These are phyloP conservation scores for Bimuria novae-zelandiae DNA, from an alignment of 2,329 filamentous ascomycete genomes.

Conservation along the genomic window DNA sequence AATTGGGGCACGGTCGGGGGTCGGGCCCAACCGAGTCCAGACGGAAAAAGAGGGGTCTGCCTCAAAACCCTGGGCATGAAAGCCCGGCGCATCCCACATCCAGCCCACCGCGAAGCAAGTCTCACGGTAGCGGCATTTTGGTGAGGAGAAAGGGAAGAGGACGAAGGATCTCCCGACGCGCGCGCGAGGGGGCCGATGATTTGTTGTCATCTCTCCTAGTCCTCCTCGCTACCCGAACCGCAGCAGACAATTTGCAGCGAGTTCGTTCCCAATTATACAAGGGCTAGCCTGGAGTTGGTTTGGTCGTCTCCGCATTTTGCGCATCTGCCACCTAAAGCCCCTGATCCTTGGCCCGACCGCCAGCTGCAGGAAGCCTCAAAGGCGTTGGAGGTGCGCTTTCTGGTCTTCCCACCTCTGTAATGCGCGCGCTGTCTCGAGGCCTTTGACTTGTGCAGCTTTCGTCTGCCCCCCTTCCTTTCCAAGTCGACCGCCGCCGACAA, in stretches of 20 bases:
- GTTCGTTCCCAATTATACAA: slow-evolving; percentile 45
- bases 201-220: slow-evolving; percentile 36
- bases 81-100: slow-evolving; percentile 19
- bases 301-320: slow-evolving; percentile 49
- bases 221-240: slow-evolving; percentile 40
- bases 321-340: slow-evolving; percentile 46
- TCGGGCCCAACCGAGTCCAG: slow-evolving; percentile 34
- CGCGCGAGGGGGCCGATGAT: slow-evolving; percentile 34
- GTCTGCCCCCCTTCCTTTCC: slow-evolving; percentile 24
- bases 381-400: slow-evolving; percentile 43
- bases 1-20: slow-evolving; percentile 19
- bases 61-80: slow-evolving; percentile 22
- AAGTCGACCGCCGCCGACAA: slow-evolving; percentile 25
- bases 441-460: slow-evolving; percentile 26
- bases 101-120: slow-evolving; percentile 21
- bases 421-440: slow-evolving; percentile 37
- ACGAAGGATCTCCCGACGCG: slow-evolving; percentile 34
- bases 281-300: slow-evolving; percentile 44
- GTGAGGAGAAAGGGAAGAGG: slow-evolving; percentile 27
- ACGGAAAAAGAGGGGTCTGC: slow-evolving; percentile 32
- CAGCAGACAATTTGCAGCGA: slow-evolving; percentile 44
- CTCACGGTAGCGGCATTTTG: slow-evolving; percentile 25
- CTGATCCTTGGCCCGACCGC: slow-evolving; percentile 45
- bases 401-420: slow-evolving; percentile 41
- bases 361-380: slow-evolving; percentile 48